Percentiles rank a stretch among this genome's conserved stretches.
phyloP scores from a whole-genome alignment of 2,329 filamentous ascomycete genomes.

The Xylaria sp. region DNA sequence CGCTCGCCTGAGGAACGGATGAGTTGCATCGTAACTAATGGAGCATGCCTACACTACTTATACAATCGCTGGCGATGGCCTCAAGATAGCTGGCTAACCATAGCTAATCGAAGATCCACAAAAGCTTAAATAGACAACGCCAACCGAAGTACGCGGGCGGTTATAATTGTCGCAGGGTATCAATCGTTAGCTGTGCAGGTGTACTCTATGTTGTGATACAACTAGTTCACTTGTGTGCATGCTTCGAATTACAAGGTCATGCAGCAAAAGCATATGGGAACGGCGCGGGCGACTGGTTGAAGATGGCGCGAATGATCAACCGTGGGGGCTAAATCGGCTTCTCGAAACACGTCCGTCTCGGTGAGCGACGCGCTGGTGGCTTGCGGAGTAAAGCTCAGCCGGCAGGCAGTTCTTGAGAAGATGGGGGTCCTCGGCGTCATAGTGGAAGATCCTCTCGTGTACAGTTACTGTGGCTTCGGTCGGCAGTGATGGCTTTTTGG shows the following conservation, averaged over 20 bases:
- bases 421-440: constrained; percentile 5
- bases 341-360: constrained; percentile 17
- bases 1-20: neutral
- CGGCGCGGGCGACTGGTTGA: neutral
- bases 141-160: constrained; percentile 19
- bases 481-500: constrained; percentile 12
- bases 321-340: constrained; percentile 11
- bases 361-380: constrained; percentile 24
- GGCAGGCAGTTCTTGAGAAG: constrained; percentile 13
- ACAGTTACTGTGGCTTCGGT: constrained; percentile 14
- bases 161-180: neutral
- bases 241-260: constrained; percentile 4
- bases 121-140: constrained; percentile 41
- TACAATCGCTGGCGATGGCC: constrained; percentile 9
- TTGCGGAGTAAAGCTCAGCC: neutral
- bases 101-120: constrained; percentile 37
- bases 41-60: constrained; percentile 7
- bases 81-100: constrained; percentile 13
- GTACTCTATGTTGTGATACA: constrained; percentile 24
- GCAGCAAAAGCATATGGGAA: neutral
- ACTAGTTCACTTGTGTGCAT: constrained; percentile 22
- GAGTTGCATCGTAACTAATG: neutral
- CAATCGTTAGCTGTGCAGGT: neutral
- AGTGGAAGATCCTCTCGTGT: neutral
- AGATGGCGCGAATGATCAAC: neutral